A percentile compares a stretch with the other conserved stretches of the same genome.
Conservation (phyloP, 139 green algal species). For the Chlorella ohadii region DNA sequence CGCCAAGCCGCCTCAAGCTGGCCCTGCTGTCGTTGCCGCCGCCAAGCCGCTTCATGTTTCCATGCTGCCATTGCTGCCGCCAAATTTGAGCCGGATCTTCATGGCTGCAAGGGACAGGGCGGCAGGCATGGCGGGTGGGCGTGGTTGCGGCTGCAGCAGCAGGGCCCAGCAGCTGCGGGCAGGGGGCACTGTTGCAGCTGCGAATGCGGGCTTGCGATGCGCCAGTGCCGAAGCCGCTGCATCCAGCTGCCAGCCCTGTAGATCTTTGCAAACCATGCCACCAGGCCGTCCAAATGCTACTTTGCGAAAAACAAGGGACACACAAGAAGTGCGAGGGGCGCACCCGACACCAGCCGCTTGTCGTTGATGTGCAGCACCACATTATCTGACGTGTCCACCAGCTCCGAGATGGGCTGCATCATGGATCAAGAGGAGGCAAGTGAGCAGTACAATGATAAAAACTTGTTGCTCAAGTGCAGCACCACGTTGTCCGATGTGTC, state of each 20-base stretch:
- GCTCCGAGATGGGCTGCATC: conserved; percentile 46
- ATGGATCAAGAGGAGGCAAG: too few relatives aligned
- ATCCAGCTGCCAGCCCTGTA: too few relatives aligned
- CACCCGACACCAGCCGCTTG: conserved; percentile 77
- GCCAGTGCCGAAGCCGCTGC: too few relatives aligned
- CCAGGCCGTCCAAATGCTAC: too few relatives aligned
- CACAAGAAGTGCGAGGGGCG: too few relatives aligned
- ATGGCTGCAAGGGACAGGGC: not conserved
- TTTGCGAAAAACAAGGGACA: too few relatives aligned
- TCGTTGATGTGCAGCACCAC: conserved; percentile 92
- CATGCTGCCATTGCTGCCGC: conserved; percentile 18
- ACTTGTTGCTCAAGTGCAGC: conserved; percentile 95
- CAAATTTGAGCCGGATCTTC: conserved; percentile 30
- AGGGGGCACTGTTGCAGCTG: too few relatives aligned
- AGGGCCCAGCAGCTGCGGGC: not conserved
- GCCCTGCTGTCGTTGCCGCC: not conserved
- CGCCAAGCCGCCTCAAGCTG: too few relatives aligned
- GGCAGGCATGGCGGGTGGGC: too few relatives aligned
- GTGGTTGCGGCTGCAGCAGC: too few relatives aligned
- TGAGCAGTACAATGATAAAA: not conserved
- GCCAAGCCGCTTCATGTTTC: not conserved
- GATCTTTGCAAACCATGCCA: too few relatives aligned
- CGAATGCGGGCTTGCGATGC: too few relatives aligned
- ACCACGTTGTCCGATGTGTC: conserved; percentile 47
- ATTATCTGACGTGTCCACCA: conserved; percentile 54